Percentiles rank a stretch among this genome's conserved stretches.
These are phyloP conservation scores for Canavalia gladiata DNA, from an alignment of 306 rosid genomes.

Conservation along the genomic window DNA sequence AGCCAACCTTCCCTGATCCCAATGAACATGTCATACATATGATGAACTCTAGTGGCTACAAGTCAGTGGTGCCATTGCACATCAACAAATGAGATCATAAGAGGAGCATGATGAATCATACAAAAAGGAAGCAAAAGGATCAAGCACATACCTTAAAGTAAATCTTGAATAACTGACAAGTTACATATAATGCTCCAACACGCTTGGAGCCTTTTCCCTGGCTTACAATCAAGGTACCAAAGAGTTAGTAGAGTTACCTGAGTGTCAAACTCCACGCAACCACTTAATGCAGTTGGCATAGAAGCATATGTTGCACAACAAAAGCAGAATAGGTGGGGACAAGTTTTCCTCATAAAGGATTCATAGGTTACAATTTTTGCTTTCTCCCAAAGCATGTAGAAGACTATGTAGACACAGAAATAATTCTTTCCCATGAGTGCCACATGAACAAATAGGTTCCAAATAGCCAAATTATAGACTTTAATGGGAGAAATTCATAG, in stretches of 20 bases:
- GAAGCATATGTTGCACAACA: conserved; percentile 35
- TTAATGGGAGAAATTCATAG: not conserved
- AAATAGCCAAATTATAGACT: conserved; percentile 1
- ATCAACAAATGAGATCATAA: conserved; percentile 31
- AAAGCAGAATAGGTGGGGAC: not conserved
- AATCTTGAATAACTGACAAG: conserved; percentile 94
- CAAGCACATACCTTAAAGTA: conserved; percentile 80
- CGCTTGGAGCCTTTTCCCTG: conserved; percentile 99
- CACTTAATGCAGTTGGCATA: conserved; percentile 14
- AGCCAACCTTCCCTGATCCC: not conserved
- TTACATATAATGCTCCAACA: conserved; percentile 90
- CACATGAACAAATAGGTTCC: not conserved
- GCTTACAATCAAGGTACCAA: conserved; percentile 35
- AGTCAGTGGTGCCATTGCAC: conserved; percentile 21
- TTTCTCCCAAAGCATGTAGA: not conserved
- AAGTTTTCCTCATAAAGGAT: conserved; percentile 24
- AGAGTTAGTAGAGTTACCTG: conserved; percentile 39
- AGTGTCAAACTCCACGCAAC: conserved; percentile 28
- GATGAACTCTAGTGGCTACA: conserved; percentile 20
- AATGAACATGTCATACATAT: conserved; percentile 23
- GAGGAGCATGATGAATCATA: not conserved
- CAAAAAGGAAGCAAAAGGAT: conserved; percentile 29
- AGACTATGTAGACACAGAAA: not conserved
- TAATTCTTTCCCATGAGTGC: not conserved
- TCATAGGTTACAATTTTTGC: not conserved